A percentile compares a stretch with the other conserved stretches of the same genome.
phyloP scores from a whole-genome alignment of 768 basidiomycete genomes.

The Mycena chlorophos region DNA sequence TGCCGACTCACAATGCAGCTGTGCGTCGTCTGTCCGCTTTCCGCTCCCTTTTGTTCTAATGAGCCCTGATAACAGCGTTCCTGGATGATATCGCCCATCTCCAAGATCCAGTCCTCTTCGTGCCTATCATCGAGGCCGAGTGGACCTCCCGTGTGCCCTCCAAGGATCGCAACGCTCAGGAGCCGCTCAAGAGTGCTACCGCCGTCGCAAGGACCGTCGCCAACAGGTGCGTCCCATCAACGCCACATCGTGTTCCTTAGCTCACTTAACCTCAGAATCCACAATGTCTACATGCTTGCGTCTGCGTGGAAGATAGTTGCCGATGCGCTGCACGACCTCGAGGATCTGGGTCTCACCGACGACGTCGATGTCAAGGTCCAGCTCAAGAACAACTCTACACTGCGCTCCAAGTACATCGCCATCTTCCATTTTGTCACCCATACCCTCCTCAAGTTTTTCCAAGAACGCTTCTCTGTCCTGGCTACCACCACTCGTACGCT shows the following conservation, averaged over 20 bases:
- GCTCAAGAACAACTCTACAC: constrained; percentile 48
- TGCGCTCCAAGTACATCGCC: constrained; percentile 62
- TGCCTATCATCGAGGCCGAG: constrained; percentile 55
- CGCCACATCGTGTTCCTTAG: constrained; percentile 2
- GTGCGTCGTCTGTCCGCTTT: constrained; percentile 44
- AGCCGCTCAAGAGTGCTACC: constrained; percentile 41
- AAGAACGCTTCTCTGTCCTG: constrained; percentile 65
- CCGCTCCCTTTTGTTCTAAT: constrained; percentile 7
- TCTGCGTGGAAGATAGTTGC: constrained; percentile 78
- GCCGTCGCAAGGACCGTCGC: constrained; percentile 59
- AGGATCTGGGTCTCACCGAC: constrained; percentile 56
- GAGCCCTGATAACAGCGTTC: constrained; percentile 44
- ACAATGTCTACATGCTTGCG: constrained; percentile 82
- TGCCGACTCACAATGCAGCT: constrained; percentile 71
- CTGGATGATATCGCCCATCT: constrained; percentile 70
- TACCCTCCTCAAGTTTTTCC: constrained; percentile 58
- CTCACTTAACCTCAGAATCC: constrained; percentile 51
- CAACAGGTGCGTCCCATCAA: constrained; percentile 47
- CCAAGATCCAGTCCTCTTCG: constrained; percentile 66
- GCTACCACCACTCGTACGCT: constrained; percentile 69
- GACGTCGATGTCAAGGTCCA: constrained; percentile 45
- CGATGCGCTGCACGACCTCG: constrained; percentile 55
- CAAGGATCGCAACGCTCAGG: constrained; percentile 28
- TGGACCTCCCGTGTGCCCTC: constrained; percentile 50
- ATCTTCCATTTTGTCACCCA: constrained; percentile 61